A percentile compares a stretch with the other conserved stretches of the same genome.
phyloP scores from a whole-genome alignment of 202 grass and related monocot species.

The Panicum virgatum region DNA sequence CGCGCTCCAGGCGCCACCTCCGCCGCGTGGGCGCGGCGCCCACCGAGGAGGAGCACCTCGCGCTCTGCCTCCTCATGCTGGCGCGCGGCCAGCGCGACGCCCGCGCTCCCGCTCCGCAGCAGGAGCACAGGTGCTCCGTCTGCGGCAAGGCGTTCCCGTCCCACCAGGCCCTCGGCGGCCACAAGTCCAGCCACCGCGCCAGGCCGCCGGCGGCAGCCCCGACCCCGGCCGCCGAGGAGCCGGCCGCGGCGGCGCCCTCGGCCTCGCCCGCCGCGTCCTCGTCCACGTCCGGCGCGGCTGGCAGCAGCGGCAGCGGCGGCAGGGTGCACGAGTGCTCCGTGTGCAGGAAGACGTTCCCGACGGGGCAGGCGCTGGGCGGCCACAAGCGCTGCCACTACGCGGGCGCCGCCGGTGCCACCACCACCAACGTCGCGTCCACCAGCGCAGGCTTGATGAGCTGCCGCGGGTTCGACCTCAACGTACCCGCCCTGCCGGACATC shows the following conservation, averaged over 20 bases:
- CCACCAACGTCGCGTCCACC: no score
- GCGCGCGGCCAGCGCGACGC: constrained; percentile 26
- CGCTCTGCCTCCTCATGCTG: constrained; percentile 26
- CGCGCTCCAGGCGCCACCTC: constrained; percentile 45
- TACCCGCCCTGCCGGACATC: constrained; percentile 55
- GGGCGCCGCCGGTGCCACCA: constrained; percentile 33
- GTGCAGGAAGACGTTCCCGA: constrained; percentile 77
- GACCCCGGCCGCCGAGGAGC: neutral
- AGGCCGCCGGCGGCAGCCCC: neutral
- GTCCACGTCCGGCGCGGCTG: neutral
- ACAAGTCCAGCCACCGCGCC: constrained; percentile 77
- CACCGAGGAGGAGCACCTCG: constrained; percentile 62
- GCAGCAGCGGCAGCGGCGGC: no score
- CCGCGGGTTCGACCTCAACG: constrained; percentile 67
- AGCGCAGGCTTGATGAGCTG: no score
- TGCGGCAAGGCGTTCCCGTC: constrained; percentile 82
- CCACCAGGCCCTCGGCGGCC: constrained; percentile 86
- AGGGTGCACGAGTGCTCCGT: constrained; percentile 72
- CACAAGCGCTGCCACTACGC: constrained; percentile 93
- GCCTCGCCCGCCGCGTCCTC: neutral
- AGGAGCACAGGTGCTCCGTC: constrained; percentile 60
- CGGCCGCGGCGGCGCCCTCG: neutral
- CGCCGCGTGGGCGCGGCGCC: constrained; percentile 33
- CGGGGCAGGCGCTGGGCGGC: constrained; percentile 82
- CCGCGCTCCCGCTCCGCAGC: neutral